Evolutionary conservation across 1,284 basidiomycete species (phyloP), one percentile per base, ranked within the genome.

Genomic region (Heterobasidion irregulare): DNA sequence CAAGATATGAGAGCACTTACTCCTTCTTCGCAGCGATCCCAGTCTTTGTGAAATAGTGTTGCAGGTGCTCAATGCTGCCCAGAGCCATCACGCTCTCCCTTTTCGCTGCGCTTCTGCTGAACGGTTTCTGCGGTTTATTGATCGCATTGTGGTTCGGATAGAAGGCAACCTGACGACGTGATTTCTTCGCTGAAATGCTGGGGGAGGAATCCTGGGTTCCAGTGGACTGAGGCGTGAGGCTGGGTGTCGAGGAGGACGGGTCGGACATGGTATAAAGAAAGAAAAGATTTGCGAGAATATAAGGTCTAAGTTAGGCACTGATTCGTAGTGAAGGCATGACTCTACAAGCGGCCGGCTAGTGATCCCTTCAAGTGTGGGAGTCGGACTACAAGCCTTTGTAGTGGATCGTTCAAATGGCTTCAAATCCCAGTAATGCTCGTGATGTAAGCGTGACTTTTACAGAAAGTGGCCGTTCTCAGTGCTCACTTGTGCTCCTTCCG

Each of bases 41-140:
- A 0, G 86, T 83, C 78, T 92, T 92, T 6, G 90, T 91, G 62
- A 92, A 92, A 65, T 91, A 91, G 65, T 93, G 86, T 70, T 94
- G 91, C 52, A 94, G 76, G 66, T 92, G 87, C 64, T 92, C 88
- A 60, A 94, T 93, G 66, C 87, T 89, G 33, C 89, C 89, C 18
- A 94, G 70, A 0, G 88, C 83, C 85, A 92, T 86, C 16, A 94
- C 92, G 64, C 87, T 90, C 67, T 89, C 86, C 47, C 92, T 78
- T 70, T 92, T 92, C 6, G 89, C 88, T 3, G 92, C 91, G 60
- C 87, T 91, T 61, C 86, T 75, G 63, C 86, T 89, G 76, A 93
- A 93, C 8, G 88, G 88, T 61, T 92, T 92, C 68, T 80, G 74
- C 0, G 79, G 79, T 64, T 87, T 89, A 66, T 84, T 86, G 8